Percentiles rank a stretch among this genome's conserved stretches.
Conservation (phyloP, 2,329 filamentous ascomycete genomes). For the Phialophora macrospora region DNA sequence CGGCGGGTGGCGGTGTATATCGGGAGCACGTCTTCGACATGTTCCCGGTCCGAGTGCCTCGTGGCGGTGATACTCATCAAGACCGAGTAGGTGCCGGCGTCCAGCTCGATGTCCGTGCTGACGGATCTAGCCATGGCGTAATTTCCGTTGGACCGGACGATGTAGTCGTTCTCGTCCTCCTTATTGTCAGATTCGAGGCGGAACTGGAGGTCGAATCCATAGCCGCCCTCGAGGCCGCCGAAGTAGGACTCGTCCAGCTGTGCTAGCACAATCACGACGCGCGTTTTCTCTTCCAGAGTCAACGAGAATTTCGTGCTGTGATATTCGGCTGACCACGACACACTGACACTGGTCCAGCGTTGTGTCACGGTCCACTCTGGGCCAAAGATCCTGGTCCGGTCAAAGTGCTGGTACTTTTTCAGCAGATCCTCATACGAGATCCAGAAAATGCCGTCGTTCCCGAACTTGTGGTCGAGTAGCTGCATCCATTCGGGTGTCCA, state of each 20-base stretch:
- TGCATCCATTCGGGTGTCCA: constrained; percentile 82
- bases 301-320: constrained; percentile 65
- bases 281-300: constrained; percentile 57
- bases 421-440: constrained; percentile 65
- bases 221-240: constrained; percentile 61
- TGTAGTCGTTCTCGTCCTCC: constrained; percentile 63
- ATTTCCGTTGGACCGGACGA: constrained; percentile 60
- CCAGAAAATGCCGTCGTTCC: constrained; percentile 73
- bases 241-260: constrained; percentile 68
- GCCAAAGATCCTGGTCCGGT: constrained; percentile 65
- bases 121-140: constrained; percentile 73
- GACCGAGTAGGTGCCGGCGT: constrained; percentile 75
- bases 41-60: constrained; percentile 55
- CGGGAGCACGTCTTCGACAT: constrained; percentile 64
- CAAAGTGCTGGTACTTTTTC: constrained; percentile 63
- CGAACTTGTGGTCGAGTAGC: constrained; percentile 73
- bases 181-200: constrained; percentile 57
- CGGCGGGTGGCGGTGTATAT: constrained; percentile 65
- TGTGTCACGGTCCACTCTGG: constrained; percentile 65
- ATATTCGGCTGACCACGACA: constrained; percentile 64
- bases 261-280: constrained; percentile 63
- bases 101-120: constrained; percentile 75
- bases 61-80: constrained; percentile 74
- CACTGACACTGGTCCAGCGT: constrained; percentile 64
- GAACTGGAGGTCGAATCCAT: constrained; percentile 63